A percentile compares a stretch with the other conserved stretches of the same genome.
Conservation (phyloP, 75 land plant species). For the Sequoiadendron giganteum region DNA sequence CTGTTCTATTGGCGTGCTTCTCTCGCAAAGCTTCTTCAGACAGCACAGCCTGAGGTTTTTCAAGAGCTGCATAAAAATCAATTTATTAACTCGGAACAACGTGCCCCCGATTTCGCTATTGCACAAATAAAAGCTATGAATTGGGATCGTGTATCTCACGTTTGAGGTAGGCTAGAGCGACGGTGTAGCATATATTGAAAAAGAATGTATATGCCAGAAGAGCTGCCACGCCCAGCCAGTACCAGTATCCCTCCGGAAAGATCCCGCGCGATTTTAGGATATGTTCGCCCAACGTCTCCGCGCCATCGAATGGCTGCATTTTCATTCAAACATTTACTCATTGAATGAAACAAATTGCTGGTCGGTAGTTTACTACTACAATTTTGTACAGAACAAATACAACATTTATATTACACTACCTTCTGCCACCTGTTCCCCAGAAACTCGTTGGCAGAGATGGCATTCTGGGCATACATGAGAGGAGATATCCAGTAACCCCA, state of each 20-base stretch:
- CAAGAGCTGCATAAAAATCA: slow-evolving; percentile 53
- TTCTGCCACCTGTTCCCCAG: slow-evolving; percentile 70
- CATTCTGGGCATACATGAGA: slow-evolving; percentile 80
- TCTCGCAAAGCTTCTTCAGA: slow-evolving; percentile 64
- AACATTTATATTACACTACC: slow-evolving; percentile 24
- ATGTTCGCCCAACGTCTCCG: slow-evolving; percentile 15
- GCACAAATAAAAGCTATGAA: no score
- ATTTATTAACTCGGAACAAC: neutral
- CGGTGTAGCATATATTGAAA: slow-evolving; percentile 23
- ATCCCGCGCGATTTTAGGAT: slow-evolving; percentile 27
- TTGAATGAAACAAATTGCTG: neutral
- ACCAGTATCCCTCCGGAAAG: slow-evolving; percentile 25
- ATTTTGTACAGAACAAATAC: neutral
- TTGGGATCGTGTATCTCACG: slow-evolving; percentile 12
- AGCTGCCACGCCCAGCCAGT: slow-evolving; percentile 24
- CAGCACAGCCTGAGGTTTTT: slow-evolving; percentile 60
- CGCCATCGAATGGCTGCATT: slow-evolving; percentile 6
- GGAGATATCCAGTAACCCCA: slow-evolving; percentile 94
- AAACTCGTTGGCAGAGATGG: slow-evolving; percentile 73
- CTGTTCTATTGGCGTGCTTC: slow-evolving; percentile 39
- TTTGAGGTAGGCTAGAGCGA: slow-evolving; percentile 21
- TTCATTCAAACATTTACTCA: neutral
- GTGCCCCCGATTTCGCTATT: neutral
- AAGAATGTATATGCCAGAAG: slow-evolving; percentile 18
- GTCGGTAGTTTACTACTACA: neutral